Evolutionary conservation across 2,329 filamentous ascomycete species (phyloP), one percentile per base, ranked within the genome.

Genomic region (Ceratocystis cacaofunesta): DNA sequence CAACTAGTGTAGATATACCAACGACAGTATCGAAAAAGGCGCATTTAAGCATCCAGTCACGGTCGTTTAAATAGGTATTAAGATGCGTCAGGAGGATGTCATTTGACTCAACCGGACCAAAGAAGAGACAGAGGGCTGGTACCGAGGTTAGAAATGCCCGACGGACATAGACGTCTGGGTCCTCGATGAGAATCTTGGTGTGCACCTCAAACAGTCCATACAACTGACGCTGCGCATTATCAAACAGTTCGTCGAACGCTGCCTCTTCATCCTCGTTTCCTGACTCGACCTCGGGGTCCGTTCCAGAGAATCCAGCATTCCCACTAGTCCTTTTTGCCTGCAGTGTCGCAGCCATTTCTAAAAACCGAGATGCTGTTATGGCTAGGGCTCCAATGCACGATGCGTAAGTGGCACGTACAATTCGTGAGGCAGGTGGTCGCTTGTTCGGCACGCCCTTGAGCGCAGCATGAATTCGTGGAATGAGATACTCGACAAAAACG

Each of bases 21-120:
- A 97, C 90, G 30, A 97, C 90, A 0, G 91, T 90, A 72, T 96
- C 92, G 71, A 99, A 96, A 73, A 97, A 97, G 2, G 92, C 91
- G 71, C 91, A 96, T 74, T 96, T 96, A 41, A 99, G 78, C 73
- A 90, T 90, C 94, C 94, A 99, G 73, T 99, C 92, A 52, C 88
- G 85, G 71, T 97, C 94, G 70, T 99, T 99, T 7, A 99, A 77
- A 71, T 99, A 99, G 0, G 94, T 99, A 72, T 97, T 97, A 32
- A 99, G 79, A 76, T 99, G 94, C 41, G 91, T 95, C 25, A 99
- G 78, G 17, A 99, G 86, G n/a, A 99, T 90, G 72, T 99, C 94
- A 73, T 95, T 96, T 0, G 92, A 88, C 71, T 91, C 88, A n/a
- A 86, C 82, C 68, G 89, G 92, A 2, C 90, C 91, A 70, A 99